Percentiles rank a stretch among this genome's conserved stretches.
Conservation (phyloP, 2,329 filamentous ascomycete genomes). For the Diatrype stigma region DNA sequence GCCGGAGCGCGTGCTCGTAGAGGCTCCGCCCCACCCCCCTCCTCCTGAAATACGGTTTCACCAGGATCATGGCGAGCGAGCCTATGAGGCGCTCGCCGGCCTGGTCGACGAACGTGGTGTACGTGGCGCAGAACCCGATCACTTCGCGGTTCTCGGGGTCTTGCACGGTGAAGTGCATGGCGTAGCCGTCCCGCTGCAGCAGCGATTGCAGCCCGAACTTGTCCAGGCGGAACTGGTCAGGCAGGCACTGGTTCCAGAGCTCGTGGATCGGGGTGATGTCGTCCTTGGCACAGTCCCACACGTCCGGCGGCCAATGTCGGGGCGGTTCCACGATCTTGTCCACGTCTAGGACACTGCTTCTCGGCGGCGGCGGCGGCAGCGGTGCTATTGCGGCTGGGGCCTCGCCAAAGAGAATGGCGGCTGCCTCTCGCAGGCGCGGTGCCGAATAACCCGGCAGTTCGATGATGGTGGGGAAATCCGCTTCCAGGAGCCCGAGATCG, state of each 20-base stretch:
- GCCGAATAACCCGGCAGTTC: slow-evolving; percentile 45
- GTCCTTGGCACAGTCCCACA: slow-evolving; percentile 27
- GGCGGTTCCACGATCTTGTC: slow-evolving; percentile 28
- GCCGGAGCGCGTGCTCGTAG: slow-evolving; percentile 46
- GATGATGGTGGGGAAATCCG: slow-evolving; percentile 48
- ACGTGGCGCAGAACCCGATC: slow-evolving; percentile 58
- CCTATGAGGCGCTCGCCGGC: slow-evolving; percentile 50
- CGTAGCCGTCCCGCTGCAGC: slow-evolving; percentile 51
- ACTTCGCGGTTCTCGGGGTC: slow-evolving; percentile 39
- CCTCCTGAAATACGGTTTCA: slow-evolving; percentile 42
- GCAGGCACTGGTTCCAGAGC: slow-evolving; percentile 45
- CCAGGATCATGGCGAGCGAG: slow-evolving; percentile 51
- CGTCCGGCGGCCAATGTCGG: slow-evolving; percentile 37
- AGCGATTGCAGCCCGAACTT: slow-evolving; percentile 39
- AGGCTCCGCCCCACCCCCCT: slow-evolving; percentile 51
- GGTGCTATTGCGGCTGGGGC: too few relatives aligned
- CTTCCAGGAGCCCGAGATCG: slow-evolving; percentile 33
- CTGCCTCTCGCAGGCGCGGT: slow-evolving; percentile 44
- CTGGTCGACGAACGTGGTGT: slow-evolving; percentile 52
- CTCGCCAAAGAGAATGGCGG: slow-evolving; percentile 48
- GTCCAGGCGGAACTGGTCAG: slow-evolving; percentile 42
- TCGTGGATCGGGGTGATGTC: slow-evolving; percentile 35
- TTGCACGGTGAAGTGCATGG: slow-evolving; percentile 53
- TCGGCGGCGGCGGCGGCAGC: too few relatives aligned
- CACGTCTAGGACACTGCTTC: slow-evolving; percentile 18